These are phyloP conservation scores for Leccinum angustisporum DNA, from an alignment of 1,284 basidiomycete genomes.

Conservation along the genomic window DNA sequence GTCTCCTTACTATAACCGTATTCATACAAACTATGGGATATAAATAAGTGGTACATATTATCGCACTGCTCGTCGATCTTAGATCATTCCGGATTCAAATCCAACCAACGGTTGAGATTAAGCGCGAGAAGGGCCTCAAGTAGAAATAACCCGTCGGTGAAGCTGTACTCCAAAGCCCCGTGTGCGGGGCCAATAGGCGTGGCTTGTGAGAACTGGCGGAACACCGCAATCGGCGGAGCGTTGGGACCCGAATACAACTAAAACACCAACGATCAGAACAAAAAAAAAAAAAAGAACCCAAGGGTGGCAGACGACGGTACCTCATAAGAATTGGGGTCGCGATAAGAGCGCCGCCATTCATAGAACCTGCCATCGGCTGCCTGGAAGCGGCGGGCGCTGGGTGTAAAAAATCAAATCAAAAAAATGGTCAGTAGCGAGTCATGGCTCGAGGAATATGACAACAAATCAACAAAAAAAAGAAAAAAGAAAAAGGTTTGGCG, in stretches of 20 bases:
- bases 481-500: not conserved
- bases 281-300: not conserved
- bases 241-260: constrained; percentile 50
- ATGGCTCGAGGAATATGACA: not conserved
- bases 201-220: constrained; percentile 50
- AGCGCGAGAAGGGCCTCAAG: constrained; percentile 64
- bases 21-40: constrained; percentile 36
- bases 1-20: constrained; percentile 30
- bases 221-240: constrained; percentile 51
- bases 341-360: constrained; percentile 60
- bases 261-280: constrained; percentile 1
- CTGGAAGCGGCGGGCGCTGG: constrained; percentile 58
- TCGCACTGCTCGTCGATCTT: constrained; percentile 14
- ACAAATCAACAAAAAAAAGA: not conserved
- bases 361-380: constrained; percentile 51
- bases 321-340: constrained; percentile 53
- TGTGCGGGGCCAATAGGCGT: constrained; percentile 63
- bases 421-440: constrained; percentile 15
- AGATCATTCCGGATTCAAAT: constrained; percentile 49
- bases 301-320: constrained; percentile 36
- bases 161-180: constrained; percentile 61
- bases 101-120: constrained; percentile 73
- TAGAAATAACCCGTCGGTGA: constrained; percentile 57
- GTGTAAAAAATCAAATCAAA: constrained; percentile 5
- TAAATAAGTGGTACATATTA: constrained; percentile 31